phyloP scores from a whole-genome alignment of 73 alveolate species.

The Uronychia setigera region DNA sequence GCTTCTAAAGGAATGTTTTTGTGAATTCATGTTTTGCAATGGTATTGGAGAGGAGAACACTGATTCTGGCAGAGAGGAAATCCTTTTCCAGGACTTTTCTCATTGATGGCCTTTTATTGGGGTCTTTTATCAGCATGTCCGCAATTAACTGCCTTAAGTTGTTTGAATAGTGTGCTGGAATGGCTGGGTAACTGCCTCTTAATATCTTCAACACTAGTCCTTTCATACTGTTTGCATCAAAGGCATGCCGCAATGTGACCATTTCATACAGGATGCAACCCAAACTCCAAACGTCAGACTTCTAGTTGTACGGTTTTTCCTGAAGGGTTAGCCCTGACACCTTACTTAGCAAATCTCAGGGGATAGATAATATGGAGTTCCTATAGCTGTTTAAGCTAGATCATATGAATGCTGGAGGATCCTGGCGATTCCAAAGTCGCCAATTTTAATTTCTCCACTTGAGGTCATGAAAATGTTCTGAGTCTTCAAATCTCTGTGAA shows the following conservation, averaged over 20 bases:
- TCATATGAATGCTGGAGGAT: slow-evolving; percentile 93
- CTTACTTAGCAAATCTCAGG: slow-evolving; percentile 97
- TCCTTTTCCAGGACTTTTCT: slow-evolving; percentile 82
- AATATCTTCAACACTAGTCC: slow-evolving; percentile 89
- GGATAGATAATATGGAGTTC: slow-evolving; percentile 98
- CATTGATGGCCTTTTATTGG: slow-evolving; percentile 84
- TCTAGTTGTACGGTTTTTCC: slow-evolving; percentile 95
- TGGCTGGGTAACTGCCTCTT: slow-evolving; percentile 87
- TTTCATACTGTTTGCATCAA: slow-evolving; percentile 97
- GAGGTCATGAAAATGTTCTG: slow-evolving; percentile 95
- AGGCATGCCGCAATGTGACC: slow-evolving; percentile 98
- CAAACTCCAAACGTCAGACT: slow-evolving; percentile 99
- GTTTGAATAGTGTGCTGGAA: slow-evolving; percentile 70
- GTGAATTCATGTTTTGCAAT: slow-evolving; percentile 26
- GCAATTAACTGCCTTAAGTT: slow-evolving; percentile 71
- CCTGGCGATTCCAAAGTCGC: slow-evolving; percentile 97
- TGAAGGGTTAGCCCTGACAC: background rate
- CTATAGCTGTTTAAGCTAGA: slow-evolving; percentile 98
- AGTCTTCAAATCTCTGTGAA: slow-evolving; percentile 97
- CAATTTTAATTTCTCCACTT: slow-evolving; percentile 92
- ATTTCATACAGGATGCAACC: slow-evolving; percentile 99
- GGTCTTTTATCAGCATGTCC: slow-evolving; percentile 87
- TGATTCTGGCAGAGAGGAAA: slow-evolving; percentile 62
- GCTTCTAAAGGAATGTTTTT: background rate
- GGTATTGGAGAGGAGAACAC: slow-evolving; percentile 62